These are phyloP conservation scores for Claviceps monticola DNA, from an alignment of 2,329 filamentous ascomycete genomes.

Conservation along the genomic window DNA sequence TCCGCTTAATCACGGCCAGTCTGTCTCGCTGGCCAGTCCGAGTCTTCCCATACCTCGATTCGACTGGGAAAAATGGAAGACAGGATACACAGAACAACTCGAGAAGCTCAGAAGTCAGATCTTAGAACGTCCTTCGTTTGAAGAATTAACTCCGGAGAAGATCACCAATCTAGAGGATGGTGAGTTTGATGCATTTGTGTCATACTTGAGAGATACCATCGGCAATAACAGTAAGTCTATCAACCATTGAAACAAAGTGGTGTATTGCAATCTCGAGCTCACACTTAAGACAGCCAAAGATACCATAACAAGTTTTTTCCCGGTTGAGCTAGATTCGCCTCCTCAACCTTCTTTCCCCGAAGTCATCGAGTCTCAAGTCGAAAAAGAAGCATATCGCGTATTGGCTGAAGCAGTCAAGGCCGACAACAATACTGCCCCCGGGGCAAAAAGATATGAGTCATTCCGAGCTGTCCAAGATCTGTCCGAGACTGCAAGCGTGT, in stretches of 20 bases:
- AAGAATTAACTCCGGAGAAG: conserved; percentile 45
- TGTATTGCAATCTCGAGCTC: background rate
- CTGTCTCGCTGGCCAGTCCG: conserved; percentile 13
- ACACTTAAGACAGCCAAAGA: conserved; percentile 12
- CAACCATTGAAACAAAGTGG: background rate
- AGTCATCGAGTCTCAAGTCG: conserved; percentile 13
- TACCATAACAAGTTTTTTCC: conserved; percentile 22
- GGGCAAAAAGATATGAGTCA: conserved; percentile 14
- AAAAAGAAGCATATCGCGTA: conserved; percentile 11
- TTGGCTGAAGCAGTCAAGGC: conserved; percentile 10
- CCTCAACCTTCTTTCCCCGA: conserved; percentile 9
- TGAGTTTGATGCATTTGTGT: conserved; percentile 54
- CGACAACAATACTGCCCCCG: background rate
- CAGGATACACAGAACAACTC: conserved; percentile 24
- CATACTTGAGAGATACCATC: conserved; percentile 18
- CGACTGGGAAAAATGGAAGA: conserved; percentile 60
- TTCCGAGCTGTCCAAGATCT: conserved; percentile 20
- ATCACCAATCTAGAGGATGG: conserved; percentile 45
- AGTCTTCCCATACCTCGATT: conserved; percentile 23
- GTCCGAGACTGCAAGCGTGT: conserved; percentile 14
- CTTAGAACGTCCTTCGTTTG: conserved; percentile 22
- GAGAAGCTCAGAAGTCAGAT: conserved; percentile 5
- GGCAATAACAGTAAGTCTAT: conserved; percentile 19
- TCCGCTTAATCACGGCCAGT: conserved; percentile 50
- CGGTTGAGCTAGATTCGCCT: conserved; percentile 12